phyloP scores from a whole-genome alignment of 495 filamentous ascomycete genomes.

The Chlorociboria aeruginascens region DNA sequence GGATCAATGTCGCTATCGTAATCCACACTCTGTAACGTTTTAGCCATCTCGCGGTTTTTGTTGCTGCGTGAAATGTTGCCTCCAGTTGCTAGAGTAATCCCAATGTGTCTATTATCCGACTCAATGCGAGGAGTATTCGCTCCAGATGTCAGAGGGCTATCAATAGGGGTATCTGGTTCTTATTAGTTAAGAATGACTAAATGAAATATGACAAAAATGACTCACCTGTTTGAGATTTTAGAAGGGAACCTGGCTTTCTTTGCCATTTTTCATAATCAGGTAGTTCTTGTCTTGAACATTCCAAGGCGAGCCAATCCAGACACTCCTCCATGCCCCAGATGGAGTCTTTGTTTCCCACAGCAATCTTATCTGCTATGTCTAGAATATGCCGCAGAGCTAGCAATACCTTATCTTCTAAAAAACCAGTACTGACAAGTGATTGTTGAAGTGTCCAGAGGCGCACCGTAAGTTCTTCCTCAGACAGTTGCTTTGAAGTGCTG shows the following conservation, averaged over 20 bases:
- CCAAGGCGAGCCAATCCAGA: slow-evolving; percentile 75
- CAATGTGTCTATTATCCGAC: slow-evolving; percentile 16
- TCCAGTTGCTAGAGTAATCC: slow-evolving; percentile 15
- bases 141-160: slow-evolving; percentile 34
- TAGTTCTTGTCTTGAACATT: slow-evolving; percentile 54
- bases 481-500: slow-evolving; percentile 27
- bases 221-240: slow-evolving; percentile 14
- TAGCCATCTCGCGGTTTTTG: slow-evolving; percentile 17
- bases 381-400: slow-evolving; percentile 55
- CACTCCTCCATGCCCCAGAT: slow-evolving; percentile 79
- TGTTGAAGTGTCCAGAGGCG: slow-evolving; percentile 73
- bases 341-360: slow-evolving; percentile 42
- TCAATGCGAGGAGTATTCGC: slow-evolving; percentile 34
- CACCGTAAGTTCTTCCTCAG: slow-evolving; percentile 62
- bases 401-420: slow-evolving; percentile 49
- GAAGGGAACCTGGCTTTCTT: slow-evolving; percentile 2
- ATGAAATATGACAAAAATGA: background rate
- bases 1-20: slow-evolving; percentile 50
- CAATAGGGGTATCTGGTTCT: slow-evolving; percentile 29
- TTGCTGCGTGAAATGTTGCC: slow-evolving; percentile 20
- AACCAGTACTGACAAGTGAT: slow-evolving; percentile 53
- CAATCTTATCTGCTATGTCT: slow-evolving; percentile 39
- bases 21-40: slow-evolving; percentile 26
- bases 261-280: slow-evolving; percentile 48
- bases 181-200: background rate